Percentiles rank a stretch among this genome's conserved stretches.
These are phyloP conservation scores for Verticillium isaacii DNA, from an alignment of 2,329 filamentous ascomycete genomes.

Conservation along the genomic window DNA sequence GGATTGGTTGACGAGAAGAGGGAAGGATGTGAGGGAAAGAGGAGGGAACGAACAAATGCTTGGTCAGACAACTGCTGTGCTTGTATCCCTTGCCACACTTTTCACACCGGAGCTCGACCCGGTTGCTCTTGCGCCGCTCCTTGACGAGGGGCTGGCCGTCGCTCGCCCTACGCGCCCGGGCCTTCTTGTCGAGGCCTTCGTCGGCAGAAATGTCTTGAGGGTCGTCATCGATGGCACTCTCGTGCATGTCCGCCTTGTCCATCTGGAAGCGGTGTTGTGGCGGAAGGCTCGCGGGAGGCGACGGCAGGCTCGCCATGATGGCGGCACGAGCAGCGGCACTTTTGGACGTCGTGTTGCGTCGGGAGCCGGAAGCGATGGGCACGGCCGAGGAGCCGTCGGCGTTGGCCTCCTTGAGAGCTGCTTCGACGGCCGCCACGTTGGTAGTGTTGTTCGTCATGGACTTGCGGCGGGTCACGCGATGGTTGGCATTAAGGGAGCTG, in stretches of 20 bases:
- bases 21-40: constrained; percentile 37
- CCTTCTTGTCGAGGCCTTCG: constrained; percentile 37
- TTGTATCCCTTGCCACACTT: constrained; percentile 99
- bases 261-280: constrained; percentile 43
- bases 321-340: constrained; percentile 47
- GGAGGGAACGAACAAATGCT: constrained; percentile 95
- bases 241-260: constrained; percentile 45
- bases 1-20: constrained; percentile 2
- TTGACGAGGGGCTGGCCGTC: constrained; percentile 82
- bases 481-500: constrained; percentile 70
- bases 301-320: constrained; percentile 53
- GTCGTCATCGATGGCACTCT: constrained; percentile 67
- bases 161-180: constrained; percentile 62
- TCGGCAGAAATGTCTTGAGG: constrained; percentile 53
- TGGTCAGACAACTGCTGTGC: constrained; percentile 99
- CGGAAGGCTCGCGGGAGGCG: constrained; percentile 65
- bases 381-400: constrained; percentile 52
- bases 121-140: constrained; percentile 74
- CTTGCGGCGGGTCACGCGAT: constrained; percentile 89
- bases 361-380: constrained; percentile 52
- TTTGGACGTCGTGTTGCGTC: constrained; percentile 68
- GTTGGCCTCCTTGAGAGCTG: constrained; percentile 64
- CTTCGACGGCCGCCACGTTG: constrained; percentile 72
- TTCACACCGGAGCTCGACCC: constrained; percentile 88
- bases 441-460: constrained; percentile 75